Evolutionary conservation across 257 asterid genomes (phyloP).

Genomic region (Mitragyna speciosa): DNA sequence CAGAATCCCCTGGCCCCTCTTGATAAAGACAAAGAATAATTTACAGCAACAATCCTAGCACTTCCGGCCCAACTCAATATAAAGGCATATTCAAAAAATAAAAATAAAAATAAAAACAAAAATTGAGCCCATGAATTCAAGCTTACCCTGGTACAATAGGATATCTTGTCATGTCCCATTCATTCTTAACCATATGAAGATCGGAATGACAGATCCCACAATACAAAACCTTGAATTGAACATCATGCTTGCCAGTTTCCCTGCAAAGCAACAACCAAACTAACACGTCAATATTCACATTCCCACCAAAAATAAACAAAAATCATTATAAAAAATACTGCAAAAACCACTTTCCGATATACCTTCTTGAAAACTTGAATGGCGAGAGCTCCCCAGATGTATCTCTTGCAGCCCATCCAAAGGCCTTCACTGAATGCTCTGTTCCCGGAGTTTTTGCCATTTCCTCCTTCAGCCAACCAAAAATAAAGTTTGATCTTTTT

Average conservation of each 20-base stretch:
- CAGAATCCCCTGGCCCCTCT: too few relatives aligned
- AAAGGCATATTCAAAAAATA: not conserved
- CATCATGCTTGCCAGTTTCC: conserved; percentile 49
- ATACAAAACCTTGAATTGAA: conserved; percentile 49
- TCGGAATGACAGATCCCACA: conserved; percentile 59
- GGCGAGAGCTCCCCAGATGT: conserved; percentile 34
- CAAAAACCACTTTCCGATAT: too few relatives aligned
- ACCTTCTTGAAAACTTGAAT: conserved; percentile 35
- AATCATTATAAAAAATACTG: not conserved
- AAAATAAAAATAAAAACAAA: not conserved
- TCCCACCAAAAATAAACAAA: not conserved
- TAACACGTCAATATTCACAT: not conserved
- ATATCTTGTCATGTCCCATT: conserved; percentile 42
- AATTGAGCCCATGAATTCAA: not conserved
- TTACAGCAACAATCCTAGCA: too few relatives aligned
- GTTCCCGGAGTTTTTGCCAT: conserved; percentile 43
- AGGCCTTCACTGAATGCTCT: conserved; percentile 47
- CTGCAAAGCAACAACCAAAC: too few relatives aligned
- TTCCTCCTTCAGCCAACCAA: not conserved
- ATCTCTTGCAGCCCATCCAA: conserved; percentile 50
- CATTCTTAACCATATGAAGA: conserved; percentile 43
- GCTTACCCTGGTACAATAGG: conserved; percentile 55
- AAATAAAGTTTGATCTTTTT: too few relatives aligned
- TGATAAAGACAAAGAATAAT: too few relatives aligned
- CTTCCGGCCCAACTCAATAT: too few relatives aligned